Conservation (phyloP, 257 asterid genomes). For the Anisodus acutangulus region DNA sequence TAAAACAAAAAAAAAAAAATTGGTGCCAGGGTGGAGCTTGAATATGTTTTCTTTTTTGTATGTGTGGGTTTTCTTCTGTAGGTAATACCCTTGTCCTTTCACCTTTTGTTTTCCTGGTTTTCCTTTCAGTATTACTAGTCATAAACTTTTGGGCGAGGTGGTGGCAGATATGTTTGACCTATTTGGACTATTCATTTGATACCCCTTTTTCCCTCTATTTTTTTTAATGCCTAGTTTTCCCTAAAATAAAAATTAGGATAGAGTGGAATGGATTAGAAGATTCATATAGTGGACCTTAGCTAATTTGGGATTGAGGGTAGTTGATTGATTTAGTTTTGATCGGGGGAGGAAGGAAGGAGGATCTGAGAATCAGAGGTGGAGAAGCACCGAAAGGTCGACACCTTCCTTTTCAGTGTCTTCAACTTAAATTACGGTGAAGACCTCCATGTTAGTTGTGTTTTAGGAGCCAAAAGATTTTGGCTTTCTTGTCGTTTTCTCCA, state of each 20-base stretch:
- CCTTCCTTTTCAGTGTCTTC: neutral
- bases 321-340: neutral
- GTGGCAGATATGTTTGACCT: neutral
- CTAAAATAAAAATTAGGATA: neutral
- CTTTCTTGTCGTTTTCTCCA: neutral
- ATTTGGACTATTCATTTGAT: neutral
- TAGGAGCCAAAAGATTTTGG: neutral
- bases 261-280: neutral
- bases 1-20: too few relatives aligned
- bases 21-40: neutral
- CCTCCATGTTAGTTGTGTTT: neutral
- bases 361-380: neutral
- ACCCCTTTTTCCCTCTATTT: neutral
- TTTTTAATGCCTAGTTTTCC: neutral
- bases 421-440: neutral
- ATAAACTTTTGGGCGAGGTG: neutral
- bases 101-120: neutral
- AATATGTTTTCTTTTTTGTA: neutral
- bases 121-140: neutral
- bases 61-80: neutral
- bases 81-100: too few relatives aligned
- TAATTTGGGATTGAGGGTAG: neutral
- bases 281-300: neutral
- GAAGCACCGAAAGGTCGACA: neutral
- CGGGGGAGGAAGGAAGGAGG: neutral